Evolutionary conservation across 2,329 filamentous ascomycete genomes (phyloP).

Genomic region (Lasiodiplodia citricola): DNA sequence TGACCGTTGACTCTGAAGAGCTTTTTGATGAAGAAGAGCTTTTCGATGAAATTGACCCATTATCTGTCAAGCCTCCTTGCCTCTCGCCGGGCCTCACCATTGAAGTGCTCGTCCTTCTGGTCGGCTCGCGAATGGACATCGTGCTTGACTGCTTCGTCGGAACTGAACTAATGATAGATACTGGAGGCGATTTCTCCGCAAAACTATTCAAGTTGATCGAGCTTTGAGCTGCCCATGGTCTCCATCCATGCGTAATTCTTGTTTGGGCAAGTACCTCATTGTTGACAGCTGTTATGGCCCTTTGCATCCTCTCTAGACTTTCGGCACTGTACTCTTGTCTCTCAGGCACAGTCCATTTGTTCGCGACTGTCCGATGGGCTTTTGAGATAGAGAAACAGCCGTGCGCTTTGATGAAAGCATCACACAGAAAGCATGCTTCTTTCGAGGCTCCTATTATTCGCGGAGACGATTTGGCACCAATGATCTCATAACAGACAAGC

Average conservation of each 20-base stretch:
- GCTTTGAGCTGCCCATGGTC: background rate
- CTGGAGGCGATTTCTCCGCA: background rate
- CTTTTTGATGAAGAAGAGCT: background rate
- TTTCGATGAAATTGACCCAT: background rate
- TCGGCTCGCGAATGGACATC: background rate
- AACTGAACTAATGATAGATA: background rate
- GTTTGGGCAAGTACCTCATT: background rate
- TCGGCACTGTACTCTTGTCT: background rate
- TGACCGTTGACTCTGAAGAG: background rate
- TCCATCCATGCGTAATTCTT: background rate
- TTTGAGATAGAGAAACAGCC: background rate
- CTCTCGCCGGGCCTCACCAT: background rate
- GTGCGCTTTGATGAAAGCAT: constrained; percentile 5
- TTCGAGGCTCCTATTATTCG: background rate
- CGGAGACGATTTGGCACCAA: background rate
- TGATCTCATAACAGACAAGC: background rate
- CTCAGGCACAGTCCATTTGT: constrained; percentile 5
- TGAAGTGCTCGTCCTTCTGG: background rate
- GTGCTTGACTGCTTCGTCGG: background rate
- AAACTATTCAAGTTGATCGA: background rate
- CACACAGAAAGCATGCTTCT: constrained; percentile 8
- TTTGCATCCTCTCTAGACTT: background rate
- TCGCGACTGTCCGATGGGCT: background rate
- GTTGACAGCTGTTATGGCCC: background rate
- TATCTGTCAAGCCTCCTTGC: background rate